A percentile compares a stretch with the other conserved stretches of the same genome.
phyloP scores from a whole-genome alignment of 305 asterid genomes.

The Rubia balearica region DNA sequence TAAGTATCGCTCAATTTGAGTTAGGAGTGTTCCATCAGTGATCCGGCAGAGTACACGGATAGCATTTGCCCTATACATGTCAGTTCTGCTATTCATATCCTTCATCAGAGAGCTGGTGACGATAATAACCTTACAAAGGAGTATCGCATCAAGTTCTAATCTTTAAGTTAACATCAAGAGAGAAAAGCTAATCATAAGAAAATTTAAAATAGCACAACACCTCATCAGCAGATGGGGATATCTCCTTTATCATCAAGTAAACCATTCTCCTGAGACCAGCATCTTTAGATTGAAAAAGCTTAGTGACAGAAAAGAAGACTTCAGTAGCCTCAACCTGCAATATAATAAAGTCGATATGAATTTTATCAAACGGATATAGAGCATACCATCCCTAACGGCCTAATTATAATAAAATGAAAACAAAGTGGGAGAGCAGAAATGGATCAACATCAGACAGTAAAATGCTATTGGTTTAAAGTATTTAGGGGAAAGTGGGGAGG shows the following conservation, averaged over 20 bases:
- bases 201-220: slow-evolving; percentile 26
- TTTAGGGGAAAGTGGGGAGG: too few species aligned
- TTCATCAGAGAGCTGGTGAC: slow-evolving; percentile 97
- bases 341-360: background rate
- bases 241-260: slow-evolving; percentile 82
- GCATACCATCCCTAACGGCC: background rate
- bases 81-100: slow-evolving; percentile 96
- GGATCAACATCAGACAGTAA: background rate
- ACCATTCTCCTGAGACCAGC: slow-evolving; percentile 93
- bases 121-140: slow-evolving; percentile 64
- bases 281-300: slow-evolving; percentile 88
- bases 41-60: slow-evolving; percentile 89
- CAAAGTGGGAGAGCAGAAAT: background rate
- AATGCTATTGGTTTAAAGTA: too few species aligned
- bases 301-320: slow-evolving; percentile 87
- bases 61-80: slow-evolving; percentile 93
- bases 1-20: slow-evolving; percentile 89
- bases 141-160: slow-evolving; percentile 23
- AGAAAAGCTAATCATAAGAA: background rate
- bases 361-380: background rate
- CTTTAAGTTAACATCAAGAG: slow-evolving; percentile 14
- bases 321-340: slow-evolving; percentile 78
- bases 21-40: slow-evolving; percentile 81
- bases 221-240: slow-evolving; percentile 92
- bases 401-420: background rate